phyloP scores from a whole-genome alignment of 257 asterid species.

The Lantana camara region DNA sequence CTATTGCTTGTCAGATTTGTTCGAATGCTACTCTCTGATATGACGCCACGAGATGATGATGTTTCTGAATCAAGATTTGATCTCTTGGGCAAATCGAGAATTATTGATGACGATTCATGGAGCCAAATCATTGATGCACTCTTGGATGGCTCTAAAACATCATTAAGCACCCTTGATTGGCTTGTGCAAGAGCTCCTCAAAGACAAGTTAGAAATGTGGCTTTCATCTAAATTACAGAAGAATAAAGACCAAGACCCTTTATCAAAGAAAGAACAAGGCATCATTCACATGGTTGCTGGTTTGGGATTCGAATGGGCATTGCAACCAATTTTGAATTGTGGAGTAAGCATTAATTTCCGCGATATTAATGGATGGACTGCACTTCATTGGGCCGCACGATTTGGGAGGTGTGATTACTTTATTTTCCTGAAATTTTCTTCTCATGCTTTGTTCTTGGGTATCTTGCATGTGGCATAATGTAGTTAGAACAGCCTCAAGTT shows the following conservation, averaged over 20 bases:
- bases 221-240: conserved; percentile 52
- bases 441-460: not conserved
- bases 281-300: conserved; percentile 89
- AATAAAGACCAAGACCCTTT: conserved; percentile 40
- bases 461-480: not conserved
- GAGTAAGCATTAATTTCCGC: conserved; percentile 80
- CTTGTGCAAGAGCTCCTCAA: conserved; percentile 85
- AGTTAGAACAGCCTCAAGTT: too few relatives aligned
- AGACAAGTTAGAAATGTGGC: conserved; percentile 80
- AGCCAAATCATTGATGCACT: conserved; percentile 66
- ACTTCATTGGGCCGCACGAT: conserved; percentile 98
- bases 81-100: conserved; percentile 48
- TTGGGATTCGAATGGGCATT: conserved; percentile 98
- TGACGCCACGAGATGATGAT: conserved; percentile 45
- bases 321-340: conserved; percentile 73
- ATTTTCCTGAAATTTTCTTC: not conserved
- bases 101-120: conserved; percentile 66
- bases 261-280: conserved; percentile 90
- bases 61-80: conserved; percentile 45
- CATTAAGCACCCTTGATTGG: conserved; percentile 69
- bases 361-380: conserved; percentile 97
- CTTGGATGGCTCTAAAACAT: conserved; percentile 56
- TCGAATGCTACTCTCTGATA: conserved; percentile 73
- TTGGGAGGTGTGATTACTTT: conserved; percentile 71
- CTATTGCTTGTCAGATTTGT: conserved; percentile 75